Conservation (phyloP, 805 yeast genomes). For the Tetrapisispora taiwanensis region DNA sequence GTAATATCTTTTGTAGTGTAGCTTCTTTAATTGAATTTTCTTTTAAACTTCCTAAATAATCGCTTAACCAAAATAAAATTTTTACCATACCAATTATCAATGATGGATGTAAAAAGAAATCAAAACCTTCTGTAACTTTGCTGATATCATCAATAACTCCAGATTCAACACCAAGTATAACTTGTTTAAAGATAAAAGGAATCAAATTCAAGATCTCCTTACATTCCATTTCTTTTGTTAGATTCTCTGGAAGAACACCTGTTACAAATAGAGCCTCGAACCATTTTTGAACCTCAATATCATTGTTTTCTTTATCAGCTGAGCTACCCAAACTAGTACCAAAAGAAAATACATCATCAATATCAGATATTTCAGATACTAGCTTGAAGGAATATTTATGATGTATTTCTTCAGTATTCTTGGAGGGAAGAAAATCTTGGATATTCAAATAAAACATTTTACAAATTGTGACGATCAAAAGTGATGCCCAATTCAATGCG, state of each 20-base stretch:
- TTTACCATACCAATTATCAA: conserved; percentile 48
- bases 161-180: conserved; percentile 46
- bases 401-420: not conserved
- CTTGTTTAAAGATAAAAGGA: conserved; percentile 67
- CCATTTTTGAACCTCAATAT: conserved; percentile 43
- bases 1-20: conserved; percentile 29
- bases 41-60: conserved; percentile 30
- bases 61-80: conserved; percentile 42
- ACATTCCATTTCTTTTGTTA: conserved; percentile 55
- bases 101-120: conserved; percentile 76
- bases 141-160: conserved; percentile 47
- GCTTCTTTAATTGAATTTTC: conserved; percentile 18
- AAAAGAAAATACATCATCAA: conserved; percentile 18
- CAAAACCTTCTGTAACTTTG: conserved; percentile 66
- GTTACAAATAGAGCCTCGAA: conserved; percentile 69
- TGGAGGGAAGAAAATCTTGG: conserved; percentile 17
- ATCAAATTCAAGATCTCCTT: conserved; percentile 59
- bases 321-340: conserved; percentile 6
- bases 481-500: conserved; percentile 53
- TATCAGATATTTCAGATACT: conserved; percentile 17
- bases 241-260: conserved; percentile 76
- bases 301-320: not conserved
- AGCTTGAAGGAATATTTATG: conserved; percentile 28
- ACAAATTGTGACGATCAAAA: conserved; percentile 35
- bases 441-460: conserved; percentile 32